phyloP scores from a whole-genome alignment of 768 basidiomycete species.

The Pisolithus albus region DNA sequence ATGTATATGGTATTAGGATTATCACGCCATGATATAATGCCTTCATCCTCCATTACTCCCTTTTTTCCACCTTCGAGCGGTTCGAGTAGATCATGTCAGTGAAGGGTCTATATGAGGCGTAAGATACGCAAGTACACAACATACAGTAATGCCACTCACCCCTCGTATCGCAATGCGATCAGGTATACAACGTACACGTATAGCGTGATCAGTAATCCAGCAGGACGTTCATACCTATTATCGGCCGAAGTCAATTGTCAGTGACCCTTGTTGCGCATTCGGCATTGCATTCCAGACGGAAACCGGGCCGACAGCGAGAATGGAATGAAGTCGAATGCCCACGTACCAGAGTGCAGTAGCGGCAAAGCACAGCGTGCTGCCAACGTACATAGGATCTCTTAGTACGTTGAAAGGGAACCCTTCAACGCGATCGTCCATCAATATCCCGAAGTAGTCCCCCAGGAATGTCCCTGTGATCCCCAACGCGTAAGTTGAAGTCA shows the following conservation, averaged over 20 bases:
- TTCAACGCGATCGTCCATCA: conserved; percentile 86
- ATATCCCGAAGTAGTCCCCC: conserved; percentile 77
- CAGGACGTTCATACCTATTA: conserved; percentile 76
- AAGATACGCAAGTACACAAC: background rate
- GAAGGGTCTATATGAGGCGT: conserved; percentile 47
- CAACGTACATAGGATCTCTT: conserved; percentile 94
- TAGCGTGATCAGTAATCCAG: conserved; percentile 69
- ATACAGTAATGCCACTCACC: conserved; percentile 43
- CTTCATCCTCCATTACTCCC: conserved; percentile 6
- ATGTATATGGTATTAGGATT: background rate
- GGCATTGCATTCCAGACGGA: no score
- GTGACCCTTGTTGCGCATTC: no score
- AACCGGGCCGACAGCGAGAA: no score
- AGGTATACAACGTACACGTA: conserved; percentile 82
- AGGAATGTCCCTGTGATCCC: conserved; percentile 93
- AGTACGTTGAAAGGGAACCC: conserved; percentile 96
- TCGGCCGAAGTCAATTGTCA: background rate
- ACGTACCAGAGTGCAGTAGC: conserved; percentile 82
- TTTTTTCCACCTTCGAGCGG: conserved; percentile 30
- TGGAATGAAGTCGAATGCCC: background rate
- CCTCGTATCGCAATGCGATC: conserved; percentile 83
- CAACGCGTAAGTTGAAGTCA: conserved; percentile 83
- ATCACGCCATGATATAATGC: background rate
- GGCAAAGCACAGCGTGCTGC: conserved; percentile 84
- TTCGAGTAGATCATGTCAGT: conserved; percentile 77